Base-by-base conservation (phyloP, 1,284 basidiomycete genomes). In the Sanghuangporus sanghuang region DNA sequence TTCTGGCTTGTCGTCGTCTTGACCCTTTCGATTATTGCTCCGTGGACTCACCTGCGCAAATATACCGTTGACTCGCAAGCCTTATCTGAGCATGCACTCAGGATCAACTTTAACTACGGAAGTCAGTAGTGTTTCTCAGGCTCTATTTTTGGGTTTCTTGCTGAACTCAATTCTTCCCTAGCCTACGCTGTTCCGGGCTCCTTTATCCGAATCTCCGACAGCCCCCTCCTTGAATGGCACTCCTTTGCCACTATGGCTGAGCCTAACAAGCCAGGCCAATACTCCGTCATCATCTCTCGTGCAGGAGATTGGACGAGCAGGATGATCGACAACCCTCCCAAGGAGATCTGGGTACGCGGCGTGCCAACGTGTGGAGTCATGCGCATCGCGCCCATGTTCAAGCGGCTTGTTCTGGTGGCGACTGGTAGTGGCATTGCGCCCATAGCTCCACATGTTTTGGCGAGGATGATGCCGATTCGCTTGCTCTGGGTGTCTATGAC, bases 391-490 rank as follows among this genome's bases (percentile, higher is more conserved):
- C 68, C 69, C 8, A 71, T 77, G 36, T 78, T 78, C 73, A 70
- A 71, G n/a, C 67, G 69, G 32, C 69, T 77, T 40, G 74, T 78
- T 18, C 70, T 78, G 39, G 74, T 78, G 11, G 76, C 76, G 27
- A 77, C 76, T 6, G 76, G 76, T 3, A 76, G 75, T 9, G 76
- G 75, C 7, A 77, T 77, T 36, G 75, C 73, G 0, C 75, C 75
- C 5, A 74, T 73, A 56, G 69, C 72, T 12, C 74, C 73, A n/a
- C 69, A 73, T 18, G 70, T 77, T 48, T 74, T 72, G 61, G 73
- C 73, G 18, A 69, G 73, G 56, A 70, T 68, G 35, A 76, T 72
- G 3, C 75, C 73, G 8, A 71, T 73, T 35, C 72, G 75, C 9
- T 69, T 78, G 9, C 70, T 78, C n/a, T 78, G 76, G 75, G 73